A percentile compares a stretch with the other conserved stretches of the same genome.
These are phyloP conservation scores for Psilocybe cyanescens DNA, from an alignment of 768 basidiomycete species.

Conservation along the genomic window DNA sequence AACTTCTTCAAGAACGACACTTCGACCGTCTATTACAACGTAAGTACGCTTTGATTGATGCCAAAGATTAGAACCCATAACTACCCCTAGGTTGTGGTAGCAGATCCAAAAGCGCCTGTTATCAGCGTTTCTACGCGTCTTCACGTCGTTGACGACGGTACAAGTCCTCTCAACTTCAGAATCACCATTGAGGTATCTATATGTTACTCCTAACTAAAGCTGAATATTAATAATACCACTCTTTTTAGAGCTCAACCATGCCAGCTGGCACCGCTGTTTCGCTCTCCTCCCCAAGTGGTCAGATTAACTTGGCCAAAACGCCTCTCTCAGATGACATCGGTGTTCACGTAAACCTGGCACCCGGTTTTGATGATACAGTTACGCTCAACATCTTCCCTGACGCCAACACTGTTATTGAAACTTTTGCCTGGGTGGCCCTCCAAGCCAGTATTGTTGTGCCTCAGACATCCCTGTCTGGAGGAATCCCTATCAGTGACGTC, in stretches of 20 bases:
- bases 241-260: neutral
- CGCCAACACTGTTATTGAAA: neutral
- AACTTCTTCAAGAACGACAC: conserved; percentile 1
- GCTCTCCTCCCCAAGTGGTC: neutral
- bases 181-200: neutral
- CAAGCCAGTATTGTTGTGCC: neutral
- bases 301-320: neutral
- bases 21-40: neutral
- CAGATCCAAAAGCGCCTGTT: neutral
- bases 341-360: neutral
- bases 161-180: neutral
- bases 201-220: too few relatives aligned
- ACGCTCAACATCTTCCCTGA: conserved; percentile 1
- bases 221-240: neutral
- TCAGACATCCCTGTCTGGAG: neutral
- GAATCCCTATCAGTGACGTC: neutral
- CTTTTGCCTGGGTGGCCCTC: conserved; percentile 1
- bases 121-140: neutral
- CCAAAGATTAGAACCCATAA: neutral
- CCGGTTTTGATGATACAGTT: neutral
- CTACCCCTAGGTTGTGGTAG: neutral
- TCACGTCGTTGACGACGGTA: conserved; percentile 1
- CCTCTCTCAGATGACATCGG: neutral
- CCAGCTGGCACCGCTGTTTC: neutral
- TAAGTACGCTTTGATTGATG: neutral